phyloP scores from a whole-genome alignment of 2,329 filamentous ascomycete species.

The Podosphaera fusca region DNA sequence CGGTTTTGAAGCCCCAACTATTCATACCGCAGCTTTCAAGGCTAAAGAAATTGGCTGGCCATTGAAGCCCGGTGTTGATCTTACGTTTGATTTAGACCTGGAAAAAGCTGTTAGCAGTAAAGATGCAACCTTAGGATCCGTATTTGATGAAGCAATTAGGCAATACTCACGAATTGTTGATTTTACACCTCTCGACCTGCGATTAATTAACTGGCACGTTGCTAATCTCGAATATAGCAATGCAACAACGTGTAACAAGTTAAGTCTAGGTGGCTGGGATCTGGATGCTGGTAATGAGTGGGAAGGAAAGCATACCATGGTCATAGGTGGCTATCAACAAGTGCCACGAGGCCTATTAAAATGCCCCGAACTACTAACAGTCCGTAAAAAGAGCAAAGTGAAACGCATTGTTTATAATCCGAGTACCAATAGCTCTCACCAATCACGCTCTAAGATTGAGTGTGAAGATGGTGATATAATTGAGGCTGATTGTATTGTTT shows the following conservation, averaged over 20 bases:
- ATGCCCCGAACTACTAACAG: conserved; percentile 51
- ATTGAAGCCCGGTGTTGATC: conserved; percentile 37
- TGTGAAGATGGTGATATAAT: conserved; percentile 57
- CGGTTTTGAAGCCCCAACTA: conserved; percentile 43
- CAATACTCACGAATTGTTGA: conserved; percentile 73
- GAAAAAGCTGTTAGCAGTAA: conserved; percentile 35
- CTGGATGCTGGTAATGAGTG: conserved; percentile 96
- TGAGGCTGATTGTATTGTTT: conserved; percentile 74
- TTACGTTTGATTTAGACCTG: conserved; percentile 47
- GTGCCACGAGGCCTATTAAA: conserved; percentile 70
- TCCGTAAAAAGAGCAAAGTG: conserved; percentile 52
- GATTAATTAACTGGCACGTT: conserved; percentile 91
- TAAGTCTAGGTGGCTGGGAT: conserved; percentile 85
- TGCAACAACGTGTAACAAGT: conserved; percentile 61
- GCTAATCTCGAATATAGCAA: conserved; percentile 97
- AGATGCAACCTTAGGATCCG: conserved; percentile 61
- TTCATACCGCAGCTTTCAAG: conserved; percentile 52
- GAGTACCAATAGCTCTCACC: conserved; percentile 18
- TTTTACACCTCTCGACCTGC: conserved; percentile 64
- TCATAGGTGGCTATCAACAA: conserved; percentile 82
- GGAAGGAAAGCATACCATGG: conserved; percentile 80
- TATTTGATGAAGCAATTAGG: conserved; percentile 72
- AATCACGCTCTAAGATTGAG: conserved; percentile 33
- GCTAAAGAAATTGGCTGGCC: conserved; percentile 66
- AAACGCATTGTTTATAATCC: conserved; percentile 44